Percentiles rank a stretch among this genome's conserved stretches.
These are phyloP conservation scores for Debaryomyces coudertii DNA, from an alignment of 1,139 yeast genomes.

Conservation along the genomic window DNA sequence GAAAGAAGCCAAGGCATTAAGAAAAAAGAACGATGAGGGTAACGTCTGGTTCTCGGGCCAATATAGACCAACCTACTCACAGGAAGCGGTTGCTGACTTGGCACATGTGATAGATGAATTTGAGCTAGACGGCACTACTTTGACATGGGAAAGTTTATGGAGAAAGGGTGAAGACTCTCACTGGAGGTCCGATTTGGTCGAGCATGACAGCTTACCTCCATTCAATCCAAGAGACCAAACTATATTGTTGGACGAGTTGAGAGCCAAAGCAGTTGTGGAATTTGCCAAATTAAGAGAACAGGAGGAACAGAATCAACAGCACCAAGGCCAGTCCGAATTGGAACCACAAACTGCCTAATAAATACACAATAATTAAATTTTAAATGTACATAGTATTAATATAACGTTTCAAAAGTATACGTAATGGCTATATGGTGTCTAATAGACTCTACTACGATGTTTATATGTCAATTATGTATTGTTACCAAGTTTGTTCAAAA, in stretches of 20 bases:
- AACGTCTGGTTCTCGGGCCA: constrained; percentile 86
- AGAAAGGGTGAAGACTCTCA: constrained; percentile 73
- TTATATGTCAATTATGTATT: neutral
- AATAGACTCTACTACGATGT: neutral
- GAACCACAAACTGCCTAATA: constrained; percentile 4
- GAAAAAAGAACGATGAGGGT: constrained; percentile 76
- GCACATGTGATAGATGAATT: constrained; percentile 70
- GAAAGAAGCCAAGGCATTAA: constrained; percentile 64
- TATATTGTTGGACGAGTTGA: constrained; percentile 61
- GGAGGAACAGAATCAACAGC: neutral
- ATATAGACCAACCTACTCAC: constrained; percentile 86
- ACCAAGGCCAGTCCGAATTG: neutral
- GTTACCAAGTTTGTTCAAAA: constrained; percentile 1
- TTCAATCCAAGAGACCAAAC: constrained; percentile 68
- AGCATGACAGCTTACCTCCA: constrained; percentile 61
- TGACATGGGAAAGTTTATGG: constrained; percentile 87
- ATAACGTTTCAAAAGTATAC: neutral
- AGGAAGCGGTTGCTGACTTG: constrained; percentile 90
- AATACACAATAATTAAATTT: neutral
- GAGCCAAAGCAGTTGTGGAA: constrained; percentile 43
- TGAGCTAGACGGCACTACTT: constrained; percentile 49
- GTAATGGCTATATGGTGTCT: neutral
- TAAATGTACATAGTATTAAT: constrained; percentile 7
- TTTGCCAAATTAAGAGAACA: constrained; percentile 30
- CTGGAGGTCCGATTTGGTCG: constrained; percentile 62